A percentile compares a stretch with the other conserved stretches of the same genome.
These are phyloP conservation scores for Craspedostauros australis DNA, from an alignment of 108 stramenopile species.

Conservation along the genomic window DNA sequence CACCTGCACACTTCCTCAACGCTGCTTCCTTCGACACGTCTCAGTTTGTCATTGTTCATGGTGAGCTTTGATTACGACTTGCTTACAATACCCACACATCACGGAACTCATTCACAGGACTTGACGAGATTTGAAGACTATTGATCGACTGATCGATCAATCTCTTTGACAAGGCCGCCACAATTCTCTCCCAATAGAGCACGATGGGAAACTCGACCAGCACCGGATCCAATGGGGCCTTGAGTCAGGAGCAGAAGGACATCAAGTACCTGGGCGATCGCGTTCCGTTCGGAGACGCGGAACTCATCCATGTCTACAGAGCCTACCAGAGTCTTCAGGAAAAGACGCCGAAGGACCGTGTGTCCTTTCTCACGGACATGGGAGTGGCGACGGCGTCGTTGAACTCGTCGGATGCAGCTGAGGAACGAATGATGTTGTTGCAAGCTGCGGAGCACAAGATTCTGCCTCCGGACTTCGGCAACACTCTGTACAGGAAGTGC, in stretches of 20 bases:
- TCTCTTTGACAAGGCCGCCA: too few species aligned
- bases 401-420: background rate
- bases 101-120: too few species aligned
- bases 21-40: too few species aligned
- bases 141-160: too few species aligned
- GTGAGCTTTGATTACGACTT: too few species aligned
- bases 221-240: background rate
- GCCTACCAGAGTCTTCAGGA: slow-evolving; percentile 15
- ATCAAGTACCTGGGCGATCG: slow-evolving; percentile 41
- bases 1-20: too few species aligned
- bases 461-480: slow-evolving; percentile 25
- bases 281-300: slow-evolving; percentile 52
- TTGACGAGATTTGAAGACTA: too few species aligned
- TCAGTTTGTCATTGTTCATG: too few species aligned
- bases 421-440: slow-evolving; percentile 19
- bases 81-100: too few species aligned
- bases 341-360: background rate
- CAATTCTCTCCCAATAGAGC: too few species aligned
- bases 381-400: background rate
- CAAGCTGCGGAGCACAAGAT: slow-evolving; percentile 29
- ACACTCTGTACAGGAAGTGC: slow-evolving; percentile 25
- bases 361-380: slow-evolving; percentile 35
- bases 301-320: slow-evolving; percentile 35
- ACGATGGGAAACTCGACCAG: slow-evolving; percentile 15
- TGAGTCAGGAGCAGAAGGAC: slow-evolving; percentile 25